Percentiles rank a stretch among this genome's conserved stretches.
phyloP scores from a whole-genome alignment of 2,329 filamentous ascomycete genomes.

The Alternaria gaisen region DNA sequence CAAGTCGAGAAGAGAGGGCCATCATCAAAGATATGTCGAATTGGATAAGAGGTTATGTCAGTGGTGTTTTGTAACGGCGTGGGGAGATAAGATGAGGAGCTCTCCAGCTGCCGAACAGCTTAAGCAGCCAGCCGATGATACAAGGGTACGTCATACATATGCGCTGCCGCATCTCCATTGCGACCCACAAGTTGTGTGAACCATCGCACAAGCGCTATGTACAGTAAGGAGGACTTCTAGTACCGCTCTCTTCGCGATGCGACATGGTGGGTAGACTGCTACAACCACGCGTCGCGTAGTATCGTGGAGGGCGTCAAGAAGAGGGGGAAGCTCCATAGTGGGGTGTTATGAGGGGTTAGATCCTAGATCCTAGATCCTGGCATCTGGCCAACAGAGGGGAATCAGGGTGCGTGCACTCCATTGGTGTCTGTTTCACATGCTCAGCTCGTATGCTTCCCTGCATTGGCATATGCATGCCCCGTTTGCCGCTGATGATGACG shows the following conservation, averaged over 20 bases:
- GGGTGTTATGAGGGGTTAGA: slow-evolving; percentile 3
- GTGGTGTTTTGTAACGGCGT: slow-evolving; percentile 19
- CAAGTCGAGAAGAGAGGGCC: slow-evolving; percentile 37
- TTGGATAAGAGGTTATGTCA: slow-evolving; percentile 25
- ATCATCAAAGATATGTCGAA: slow-evolving; percentile 25
- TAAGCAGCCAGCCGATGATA: slow-evolving; percentile 22
- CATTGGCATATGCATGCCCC: slow-evolving; percentile 11
- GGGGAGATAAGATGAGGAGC: slow-evolving; percentile 29
- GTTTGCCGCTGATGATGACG: slow-evolving; percentile 29
- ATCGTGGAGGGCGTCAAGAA: slow-evolving; percentile 1
- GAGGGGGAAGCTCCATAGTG: slow-evolving; percentile 4
- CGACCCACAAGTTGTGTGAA: slow-evolving; percentile 1
- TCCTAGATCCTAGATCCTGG: neutral
- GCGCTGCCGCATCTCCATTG: slow-evolving; percentile 11
- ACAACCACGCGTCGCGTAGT: neutral
- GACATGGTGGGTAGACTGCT: neutral
- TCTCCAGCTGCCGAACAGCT: slow-evolving; percentile 24
- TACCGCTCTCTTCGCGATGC: neutral
- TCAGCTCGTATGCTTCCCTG: slow-evolving; percentile 13
- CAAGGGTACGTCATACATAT: slow-evolving; percentile 20
- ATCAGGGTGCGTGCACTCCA: slow-evolving; percentile 5
- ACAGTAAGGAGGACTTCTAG: neutral
- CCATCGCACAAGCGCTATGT: neutral
- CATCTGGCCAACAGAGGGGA: slow-evolving; percentile 1
- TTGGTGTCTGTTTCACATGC: slow-evolving; percentile 5